Evolutionary conservation across 2,329 filamentous ascomycete species (phyloP), one percentile per base, ranked within the genome.

Genomic region (Pezicula radicicola): DNA sequence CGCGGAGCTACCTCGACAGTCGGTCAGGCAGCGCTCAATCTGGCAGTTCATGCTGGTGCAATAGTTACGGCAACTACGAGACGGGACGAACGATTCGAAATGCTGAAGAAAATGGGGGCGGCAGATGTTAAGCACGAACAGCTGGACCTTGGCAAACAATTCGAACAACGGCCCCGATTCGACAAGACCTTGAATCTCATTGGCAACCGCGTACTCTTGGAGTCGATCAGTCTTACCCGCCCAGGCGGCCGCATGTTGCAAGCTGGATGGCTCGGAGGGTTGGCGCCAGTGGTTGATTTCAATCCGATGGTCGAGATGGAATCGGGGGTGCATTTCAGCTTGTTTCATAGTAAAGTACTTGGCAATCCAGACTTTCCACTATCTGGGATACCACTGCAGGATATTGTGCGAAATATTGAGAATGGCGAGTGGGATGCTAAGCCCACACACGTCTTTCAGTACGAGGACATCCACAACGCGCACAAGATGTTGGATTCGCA

Each of bases 1-100:
- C 63, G 73, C 2, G 73, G 72, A 5, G 71, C 67, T 6, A 75
- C 70, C 1, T 72, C 69, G 15, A 64, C 72, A 1, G 57, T 76
- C 21, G 72, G 73, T 0, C 65, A 67, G 49, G 72, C 72, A 1
- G 72, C 72, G 3, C 42, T 71, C 16, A 66, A 72, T 49, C 59
- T 72, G 13, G 70, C 69, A 2, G 66, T 68, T 1, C 53, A 68
- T 28, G 60, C 57, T 0, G 72, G 72, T 1, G 70, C 61, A 4
- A 59, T 62, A 25, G 70, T 75, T 46, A 68, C 66, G 1, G 70
- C 68, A 4, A 75, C 72, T 5, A 73, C 71, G 15, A 55, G 72
- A 41, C 61, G 62, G 8, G 53, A 60, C 44, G 62, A 58, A 9
- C 61, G 68, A 2, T 65, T 67, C 35, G 55, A 52, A 2, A 55